Base-by-base conservation (phyloP, 305 asterid species). In the Fraxinus platypoda region DNA sequence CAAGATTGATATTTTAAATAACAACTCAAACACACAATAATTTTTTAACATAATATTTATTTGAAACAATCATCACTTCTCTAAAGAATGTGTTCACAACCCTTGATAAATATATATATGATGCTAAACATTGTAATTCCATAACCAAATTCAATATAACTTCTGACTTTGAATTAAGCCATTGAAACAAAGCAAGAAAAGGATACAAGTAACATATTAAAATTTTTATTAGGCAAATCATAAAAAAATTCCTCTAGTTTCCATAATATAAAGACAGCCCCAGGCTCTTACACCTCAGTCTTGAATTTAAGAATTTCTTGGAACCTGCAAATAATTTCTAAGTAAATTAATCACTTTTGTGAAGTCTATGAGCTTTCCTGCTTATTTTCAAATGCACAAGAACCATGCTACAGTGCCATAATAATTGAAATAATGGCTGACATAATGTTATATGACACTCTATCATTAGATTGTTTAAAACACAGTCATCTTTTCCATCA, bases 241-340 rank as follows among this genome's bases (percentile, higher is more conserved):
- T 38, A 79, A 21, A 46, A 8, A 28, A 71, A 25, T 34, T 26
- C 8, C 75, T n/a, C 78, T 52, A 82, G 26, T 35, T 35, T 21
- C 66, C 66, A 54, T 6, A 77, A 49, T 17, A 15, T 15, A 52
- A 34, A 71, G 43, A 38, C 38, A 66, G 71, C 66, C 73, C 80
- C 62, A 81, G 8, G 46, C 81, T 74, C 11, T n/a, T 31, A 30
- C 68, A 80, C 59, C 79, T 71, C 72, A 62, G 41, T 4, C 76
- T 33, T 59, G 62, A 34, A 73, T 68, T 86, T 86, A 83, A 64
- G 83, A 74, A 46, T 83, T 71, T 85, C 79, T 81, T 81, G 85
- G 87, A 64, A 86, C 88, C 88, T 86, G 85, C 78, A 78, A 81
- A 81, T 75, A 84, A 75, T 78, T 49, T 19, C 4, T 21, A 80